A percentile compares a stretch with the other conserved stretches of the same genome.
phyloP scores from a whole-genome alignment of 176 grass and related monocot species.

The Oryza glumipatula region DNA sequence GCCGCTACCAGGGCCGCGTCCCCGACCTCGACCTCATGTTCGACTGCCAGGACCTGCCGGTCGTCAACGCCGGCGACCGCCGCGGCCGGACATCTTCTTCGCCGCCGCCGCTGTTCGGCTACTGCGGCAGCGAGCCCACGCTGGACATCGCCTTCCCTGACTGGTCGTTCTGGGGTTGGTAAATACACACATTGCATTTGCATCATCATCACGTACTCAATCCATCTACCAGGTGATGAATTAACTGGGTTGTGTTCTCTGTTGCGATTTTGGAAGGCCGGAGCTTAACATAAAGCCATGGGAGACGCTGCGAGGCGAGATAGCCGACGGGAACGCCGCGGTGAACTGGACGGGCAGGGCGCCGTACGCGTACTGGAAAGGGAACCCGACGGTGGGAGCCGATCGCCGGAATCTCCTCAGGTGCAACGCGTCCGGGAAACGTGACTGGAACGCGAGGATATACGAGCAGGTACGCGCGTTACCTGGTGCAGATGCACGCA shows the following conservation, averaged over 20 bases:
- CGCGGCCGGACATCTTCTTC: neutral
- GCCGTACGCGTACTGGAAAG: constrained; percentile 85
- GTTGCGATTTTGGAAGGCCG: constrained; percentile 45
- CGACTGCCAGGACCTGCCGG: constrained; percentile 53
- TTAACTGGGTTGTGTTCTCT: neutral
- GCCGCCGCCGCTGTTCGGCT: constrained; percentile 55
- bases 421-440: constrained; percentile 60
- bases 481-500: neutral
- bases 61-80: constrained; percentile 22
- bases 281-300: constrained; percentile 92
- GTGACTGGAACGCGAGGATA: constrained; percentile 74
- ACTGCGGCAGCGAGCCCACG: constrained; percentile 55
- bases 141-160: constrained; percentile 69
- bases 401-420: constrained; percentile 57
- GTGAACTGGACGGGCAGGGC: constrained; percentile 59
- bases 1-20: constrained; percentile 50
- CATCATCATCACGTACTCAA: neutral
- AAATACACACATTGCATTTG: constrained; percentile 20
- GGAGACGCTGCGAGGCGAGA: constrained; percentile 50
- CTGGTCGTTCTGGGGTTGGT: constrained; percentile 81
- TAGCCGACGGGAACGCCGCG: constrained; percentile 43
- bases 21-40: constrained; percentile 76
- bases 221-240: neutral
- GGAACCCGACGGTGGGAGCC: constrained; percentile 61
- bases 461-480: constrained; percentile 46